phyloP scores from a whole-genome alignment of 495 filamentous ascomycete genomes.

The Poronia punctata region DNA sequence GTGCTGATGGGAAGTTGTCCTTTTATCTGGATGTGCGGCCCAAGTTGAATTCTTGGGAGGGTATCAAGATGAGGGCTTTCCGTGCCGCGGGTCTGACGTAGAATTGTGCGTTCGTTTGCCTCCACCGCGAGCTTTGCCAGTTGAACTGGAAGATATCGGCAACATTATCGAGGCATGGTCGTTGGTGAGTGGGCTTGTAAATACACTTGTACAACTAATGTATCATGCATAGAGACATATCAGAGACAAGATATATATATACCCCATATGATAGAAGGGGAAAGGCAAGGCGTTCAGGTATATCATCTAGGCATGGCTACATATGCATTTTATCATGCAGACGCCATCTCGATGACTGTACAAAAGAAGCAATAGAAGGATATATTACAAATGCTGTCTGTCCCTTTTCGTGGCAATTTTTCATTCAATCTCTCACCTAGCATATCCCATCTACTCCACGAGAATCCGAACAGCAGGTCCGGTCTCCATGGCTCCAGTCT shows the following conservation, averaged over 20 bases:
- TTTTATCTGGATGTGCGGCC: conserved; percentile 95
- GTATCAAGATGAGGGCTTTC: conserved; percentile 72
- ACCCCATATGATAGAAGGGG: conserved; percentile 1
- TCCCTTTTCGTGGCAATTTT: conserved; percentile 1
- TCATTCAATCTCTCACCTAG: not conserved
- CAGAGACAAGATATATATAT: not conserved
- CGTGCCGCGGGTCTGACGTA: conserved; percentile 55
- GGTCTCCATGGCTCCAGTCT: conserved; percentile 39
- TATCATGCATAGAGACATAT: not conserved
- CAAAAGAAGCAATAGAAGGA: not conserved
- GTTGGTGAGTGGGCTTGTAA: conserved; percentile 10
- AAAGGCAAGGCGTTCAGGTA: conserved; percentile 12
- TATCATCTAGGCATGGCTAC: conserved; percentile 8
- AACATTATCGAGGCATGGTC: not conserved
- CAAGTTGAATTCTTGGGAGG: conserved; percentile 88
- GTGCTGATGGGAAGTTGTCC: conserved; percentile 59
- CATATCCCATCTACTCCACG: conserved; percentile 9
- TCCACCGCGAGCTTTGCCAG: no score
- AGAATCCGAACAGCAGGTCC: conserved; percentile 15
- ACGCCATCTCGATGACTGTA: conserved; percentile 13
- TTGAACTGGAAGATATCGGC: no score
- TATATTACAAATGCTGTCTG: conserved; percentile 3
- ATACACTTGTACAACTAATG: conserved; percentile 12
- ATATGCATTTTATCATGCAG: conserved; percentile 2
- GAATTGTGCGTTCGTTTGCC: no score